Evolutionary conservation across 352 stramenopile species (phyloP), one percentile per base, ranked within the genome.

Genomic region (Plasmopara muralis): DNA sequence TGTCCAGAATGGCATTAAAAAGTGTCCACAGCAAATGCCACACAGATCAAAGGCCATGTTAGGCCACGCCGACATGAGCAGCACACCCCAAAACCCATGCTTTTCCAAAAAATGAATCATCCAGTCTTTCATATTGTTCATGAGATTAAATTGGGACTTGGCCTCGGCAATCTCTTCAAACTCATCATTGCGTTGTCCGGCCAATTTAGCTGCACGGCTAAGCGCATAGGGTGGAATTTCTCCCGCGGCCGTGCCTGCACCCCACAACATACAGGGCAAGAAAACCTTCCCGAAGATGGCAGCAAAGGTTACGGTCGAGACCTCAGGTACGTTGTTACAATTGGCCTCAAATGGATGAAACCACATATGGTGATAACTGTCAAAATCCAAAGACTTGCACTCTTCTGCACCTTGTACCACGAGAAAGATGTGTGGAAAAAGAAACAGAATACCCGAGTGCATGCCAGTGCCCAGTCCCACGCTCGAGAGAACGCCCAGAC

Each of bases 21-120:
- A 96, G 64, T 97, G 87, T 47, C 92, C 92, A 55, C 92, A 98
- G 69, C 86, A 97, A 55, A 98, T 96, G 43, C 92, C 92, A 59
- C 87, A 96, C 0, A 98, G 73, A 54, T 98, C 92, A 60, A 98
- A 98, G 31, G 90, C 87, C 58, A 96, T 87, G 64, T 98, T 98
- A 16, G 92, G 92, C 74, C 85, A 95, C n/a, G 92, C 87, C 29
- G 83, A 92, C 84, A 97, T 95, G 50, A 97, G 70, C 57, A 98
- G 72, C 43, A 98, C 86, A 14, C 89, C 91, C 67, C 83, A 94
- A 65, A 98, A 98, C 38, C 91, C 91, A 56, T 96, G 83, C 50
- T 81, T 85, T 54, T 96, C 67, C 6, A 98, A 60, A 54, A 97
- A 97, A 18, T 66, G 55, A 48, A 97, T 93, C 89, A 97, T 97